phyloP scores from a whole-genome alignment of 2,329 filamentous ascomycete genomes.

The Penicillium thymicola region DNA sequence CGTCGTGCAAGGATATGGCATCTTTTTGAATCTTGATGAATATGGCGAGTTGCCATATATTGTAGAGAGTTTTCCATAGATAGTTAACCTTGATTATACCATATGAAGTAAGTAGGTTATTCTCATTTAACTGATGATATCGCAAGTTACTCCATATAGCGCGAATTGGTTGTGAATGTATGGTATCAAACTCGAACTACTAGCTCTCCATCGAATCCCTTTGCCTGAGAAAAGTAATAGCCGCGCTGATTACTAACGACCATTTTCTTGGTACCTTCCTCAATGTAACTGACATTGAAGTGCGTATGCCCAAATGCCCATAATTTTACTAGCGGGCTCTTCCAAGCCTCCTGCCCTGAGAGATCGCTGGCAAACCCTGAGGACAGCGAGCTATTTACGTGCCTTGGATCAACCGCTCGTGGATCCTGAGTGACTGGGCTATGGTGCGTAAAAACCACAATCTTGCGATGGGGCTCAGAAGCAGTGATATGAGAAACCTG shows the following conservation, averaged over 20 bases:
- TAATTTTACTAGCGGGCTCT: conserved; percentile 34
- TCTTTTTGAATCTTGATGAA: no score
- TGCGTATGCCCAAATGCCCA: conserved; percentile 53
- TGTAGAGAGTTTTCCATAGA: no score
- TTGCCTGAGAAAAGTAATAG: conserved; percentile 11
- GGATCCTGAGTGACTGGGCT: conserved; percentile 31
- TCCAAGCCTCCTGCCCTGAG: conserved; percentile 39
- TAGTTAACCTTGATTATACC: not conserved
- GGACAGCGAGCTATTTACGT: conserved; percentile 31
- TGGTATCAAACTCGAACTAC: not conserved
- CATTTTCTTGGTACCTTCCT: conserved; percentile 30
- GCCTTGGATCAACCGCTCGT: conserved; percentile 30
- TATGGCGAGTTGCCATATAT: no score
- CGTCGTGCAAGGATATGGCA: no score
- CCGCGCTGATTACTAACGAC: conserved; percentile 44
- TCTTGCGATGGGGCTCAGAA: conserved; percentile 32
- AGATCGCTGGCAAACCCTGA: conserved; percentile 47
- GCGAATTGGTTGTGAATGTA: not conserved
- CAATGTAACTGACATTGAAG: conserved; percentile 43
- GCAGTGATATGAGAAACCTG: conserved; percentile 31
- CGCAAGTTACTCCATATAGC: not conserved
- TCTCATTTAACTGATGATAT: not conserved
- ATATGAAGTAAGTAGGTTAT: not conserved
- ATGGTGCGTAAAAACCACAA: conserved; percentile 42
- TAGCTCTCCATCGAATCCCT: not conserved